Base-by-base conservation (phyloP, 2,329 filamentous ascomycete genomes). In the Alternaria hordeiaustralica region DNA sequence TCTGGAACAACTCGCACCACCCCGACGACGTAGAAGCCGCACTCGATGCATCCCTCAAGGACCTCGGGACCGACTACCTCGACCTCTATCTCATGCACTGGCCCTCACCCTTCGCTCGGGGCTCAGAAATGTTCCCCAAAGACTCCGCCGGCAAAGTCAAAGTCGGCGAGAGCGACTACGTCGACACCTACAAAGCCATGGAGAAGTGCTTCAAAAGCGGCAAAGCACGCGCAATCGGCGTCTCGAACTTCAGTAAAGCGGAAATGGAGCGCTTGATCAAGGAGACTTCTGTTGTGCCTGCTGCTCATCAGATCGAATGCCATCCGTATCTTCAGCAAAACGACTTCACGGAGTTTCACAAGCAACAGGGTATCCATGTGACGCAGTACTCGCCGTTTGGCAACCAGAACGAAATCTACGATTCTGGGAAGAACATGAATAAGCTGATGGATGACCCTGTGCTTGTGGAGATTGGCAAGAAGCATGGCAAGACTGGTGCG, bases 1-100 rank as follows among this genome's bases (percentile, higher is more conserved):
- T 97, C 58, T 97, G 93, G 93, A 94, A 94, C 84, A 90, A 90
- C 74, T 94, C 93, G 86, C 92, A 96, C 84, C 90, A 94, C 75
- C 86, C 75, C 1, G 71, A 76, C 30, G 76, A 87, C 71, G 93
- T 95, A 73, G 87, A 84, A 79, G 87, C 87, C 80, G 89, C 89
- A 74, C 92, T 96, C 82, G 96, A 70, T 84, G 87, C 70, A 83
- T 91, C 89, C 68, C 83, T 96, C 74, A 87, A 89, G 33, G 94
- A 86, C 93, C 91, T 92, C 87, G 90, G 68, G 76, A 72, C 96
- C 66, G 92, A 94, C 78, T 96, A 96, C 86, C 93, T 97, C 80
- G 94, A 97, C 80, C 88, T 97, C 69, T 97, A 90, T 86, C 86
- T 96, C 71, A 89, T 96, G 76, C 74, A 78, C 49, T 78, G 93